A percentile compares a stretch with the other conserved stretches of the same genome.
These are phyloP conservation scores for Micractinium conductrix DNA, from an alignment of 139 green algal species.

Conservation along the genomic window DNA sequence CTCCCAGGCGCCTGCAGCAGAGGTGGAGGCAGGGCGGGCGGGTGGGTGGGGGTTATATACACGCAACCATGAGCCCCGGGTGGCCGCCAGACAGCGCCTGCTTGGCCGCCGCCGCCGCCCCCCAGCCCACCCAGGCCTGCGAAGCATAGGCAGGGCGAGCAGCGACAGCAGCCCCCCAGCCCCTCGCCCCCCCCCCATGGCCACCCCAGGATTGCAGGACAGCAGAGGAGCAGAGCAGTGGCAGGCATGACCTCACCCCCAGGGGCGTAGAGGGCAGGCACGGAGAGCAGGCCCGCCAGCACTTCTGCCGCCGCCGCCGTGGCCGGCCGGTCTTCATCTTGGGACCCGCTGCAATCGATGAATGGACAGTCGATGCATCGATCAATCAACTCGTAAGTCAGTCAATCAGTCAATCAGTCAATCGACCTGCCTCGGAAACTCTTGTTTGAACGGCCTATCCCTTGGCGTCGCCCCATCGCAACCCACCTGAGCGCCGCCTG, in stretches of 20 bases:
- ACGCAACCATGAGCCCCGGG: no score
- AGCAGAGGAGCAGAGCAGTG: neutral
- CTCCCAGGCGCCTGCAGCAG: constrained; percentile 35
- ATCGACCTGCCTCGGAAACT: no score
- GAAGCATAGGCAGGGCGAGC: no score
- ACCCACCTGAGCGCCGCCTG: constrained; percentile 9
- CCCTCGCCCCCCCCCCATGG: no score
- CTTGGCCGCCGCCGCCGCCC: constrained; percentile 35
- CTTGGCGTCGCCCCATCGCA: no score
- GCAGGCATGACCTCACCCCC: neutral
- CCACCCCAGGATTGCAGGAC: neutral
- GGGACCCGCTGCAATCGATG: constrained; percentile 10
- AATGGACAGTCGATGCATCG: no score
- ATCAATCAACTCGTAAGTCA: no score
- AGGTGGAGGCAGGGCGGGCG: no score
- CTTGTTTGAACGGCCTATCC: no score
- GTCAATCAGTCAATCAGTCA: no score
- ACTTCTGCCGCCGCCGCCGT: constrained; percentile 64
- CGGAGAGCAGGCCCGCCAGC: constrained; percentile 67
- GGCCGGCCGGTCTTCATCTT: constrained; percentile 45
- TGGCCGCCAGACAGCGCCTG: constrained; percentile 47
- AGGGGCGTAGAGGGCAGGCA: neutral
- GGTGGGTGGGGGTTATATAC: no score
- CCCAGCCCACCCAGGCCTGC: constrained; percentile 50
- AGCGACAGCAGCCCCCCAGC: no score